These are phyloP conservation scores for Thalia dealbata DNA, from an alignment of 176 grass and related monocot species.

Conservation along the genomic window DNA sequence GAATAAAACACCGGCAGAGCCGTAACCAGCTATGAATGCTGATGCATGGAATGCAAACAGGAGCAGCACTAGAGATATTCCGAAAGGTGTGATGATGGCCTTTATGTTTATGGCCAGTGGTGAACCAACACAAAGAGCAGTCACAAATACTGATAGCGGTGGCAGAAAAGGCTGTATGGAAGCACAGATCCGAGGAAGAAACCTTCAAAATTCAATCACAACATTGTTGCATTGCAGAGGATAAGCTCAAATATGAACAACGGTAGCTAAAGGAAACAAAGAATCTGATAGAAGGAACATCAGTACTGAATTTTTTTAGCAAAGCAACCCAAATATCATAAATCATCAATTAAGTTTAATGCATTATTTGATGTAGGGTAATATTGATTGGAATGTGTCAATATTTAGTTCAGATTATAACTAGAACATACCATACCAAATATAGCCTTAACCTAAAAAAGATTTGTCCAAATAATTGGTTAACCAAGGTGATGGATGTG, in stretches of 20 bases:
- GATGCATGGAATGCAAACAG: conserved; percentile 69
- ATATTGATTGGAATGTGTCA: too few relatives aligned
- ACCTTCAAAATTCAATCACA: conserved; percentile 32
- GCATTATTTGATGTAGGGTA: too few relatives aligned
- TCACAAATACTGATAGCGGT: conserved; percentile 82
- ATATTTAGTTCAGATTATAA: too few relatives aligned
- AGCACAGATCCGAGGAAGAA: conserved; percentile 59
- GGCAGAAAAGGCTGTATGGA: conserved; percentile 94
- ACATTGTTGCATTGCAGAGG: background rate
- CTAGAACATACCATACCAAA: too few relatives aligned
- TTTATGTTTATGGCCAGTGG: conserved; percentile 94
- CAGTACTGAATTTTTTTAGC: background rate
- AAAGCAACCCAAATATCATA: background rate
- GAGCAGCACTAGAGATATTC: conserved; percentile 62
- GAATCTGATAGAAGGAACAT: background rate
- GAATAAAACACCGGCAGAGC: conserved; percentile 64
- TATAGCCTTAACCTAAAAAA: background rate
- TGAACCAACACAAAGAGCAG: conserved; percentile 86
- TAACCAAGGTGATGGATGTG: background rate
- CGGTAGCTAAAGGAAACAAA: background rate
- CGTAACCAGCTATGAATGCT: conserved; percentile 72
- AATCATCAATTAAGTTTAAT: background rate
- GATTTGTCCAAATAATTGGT: background rate
- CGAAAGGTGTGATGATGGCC: conserved; percentile 73
- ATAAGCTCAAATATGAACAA: background rate